Evolutionary conservation across 768 basidiomycete species (phyloP).

Genomic region (Mycena epipterygia): DNA sequence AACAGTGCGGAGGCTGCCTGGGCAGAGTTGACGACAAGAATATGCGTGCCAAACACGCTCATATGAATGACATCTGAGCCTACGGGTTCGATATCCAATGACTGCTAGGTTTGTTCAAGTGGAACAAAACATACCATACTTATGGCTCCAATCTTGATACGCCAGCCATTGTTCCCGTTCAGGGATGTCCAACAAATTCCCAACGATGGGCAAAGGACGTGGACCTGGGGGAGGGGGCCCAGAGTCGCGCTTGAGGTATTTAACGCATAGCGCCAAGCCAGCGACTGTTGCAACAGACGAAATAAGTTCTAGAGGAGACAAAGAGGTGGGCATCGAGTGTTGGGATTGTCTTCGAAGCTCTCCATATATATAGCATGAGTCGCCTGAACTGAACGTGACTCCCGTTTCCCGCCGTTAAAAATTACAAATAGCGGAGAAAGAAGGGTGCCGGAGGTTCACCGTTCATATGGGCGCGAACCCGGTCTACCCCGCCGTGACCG

Average conservation of each 20-base stretch:
- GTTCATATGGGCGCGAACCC: background rate
- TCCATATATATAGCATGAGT: conserved; percentile 2
- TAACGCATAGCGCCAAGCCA: background rate
- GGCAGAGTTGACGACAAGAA: conserved; percentile 37
- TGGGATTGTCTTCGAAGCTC: background rate
- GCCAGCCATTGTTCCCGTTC: conserved; percentile 51
- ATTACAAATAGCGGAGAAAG: background rate
- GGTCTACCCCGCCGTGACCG: background rate
- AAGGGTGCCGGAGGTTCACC: background rate
- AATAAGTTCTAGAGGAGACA: conserved; percentile 1
- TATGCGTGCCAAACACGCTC: conserved; percentile 36
- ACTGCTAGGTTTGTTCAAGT: too few species aligned
- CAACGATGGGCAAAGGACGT: conserved; percentile 51
- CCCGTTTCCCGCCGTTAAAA: background rate
- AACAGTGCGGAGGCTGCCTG: conserved; percentile 34
- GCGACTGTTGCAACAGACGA: conserved; percentile 7
- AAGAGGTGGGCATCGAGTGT: conserved; percentile 5
- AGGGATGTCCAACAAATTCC: conserved; percentile 56
- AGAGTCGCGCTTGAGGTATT: conserved; percentile 30
- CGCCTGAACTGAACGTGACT: background rate
- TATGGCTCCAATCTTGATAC: conserved; percentile 52
- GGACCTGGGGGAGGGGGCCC: conserved; percentile 51
- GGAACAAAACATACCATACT: conserved; percentile 44
- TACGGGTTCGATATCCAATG: background rate
- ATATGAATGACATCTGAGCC: conserved; percentile 37